These are phyloP conservation scores for Dillenia suffruticosa DNA, from an alignment of 164 flowering plant genomes.

Conservation along the genomic window DNA sequence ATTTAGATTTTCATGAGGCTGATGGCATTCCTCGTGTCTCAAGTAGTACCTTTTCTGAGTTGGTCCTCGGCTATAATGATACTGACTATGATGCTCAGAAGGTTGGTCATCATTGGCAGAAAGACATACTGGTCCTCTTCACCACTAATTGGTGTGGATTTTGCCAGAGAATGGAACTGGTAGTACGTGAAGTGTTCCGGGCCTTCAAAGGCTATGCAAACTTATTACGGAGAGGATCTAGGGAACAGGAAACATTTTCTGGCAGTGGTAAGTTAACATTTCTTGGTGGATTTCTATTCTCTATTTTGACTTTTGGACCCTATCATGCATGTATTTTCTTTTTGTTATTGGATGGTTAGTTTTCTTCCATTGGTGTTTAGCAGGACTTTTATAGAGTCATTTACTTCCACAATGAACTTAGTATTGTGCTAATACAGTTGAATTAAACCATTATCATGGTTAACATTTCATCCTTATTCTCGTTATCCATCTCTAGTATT, in stretches of 20 bases:
- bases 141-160: slow-evolving; percentile 92
- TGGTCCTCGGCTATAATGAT: slow-evolving; percentile 45
- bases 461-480: no score
- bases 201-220: slow-evolving; percentile 53
- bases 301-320: no score
- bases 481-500: no score
- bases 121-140: slow-evolving; percentile 85
- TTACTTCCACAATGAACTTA: no score
- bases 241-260: slow-evolving; percentile 16
- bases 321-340: not conserved
- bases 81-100: slow-evolving; percentile 18
- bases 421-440: no score
- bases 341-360: no score
- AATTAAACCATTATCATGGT: no score
- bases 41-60: slow-evolving; percentile 38
- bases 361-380: no score
- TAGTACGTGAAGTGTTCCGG: slow-evolving; percentile 83
- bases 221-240: slow-evolving; percentile 28
- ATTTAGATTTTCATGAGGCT: slow-evolving; percentile 72
- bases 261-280: slow-evolving; percentile 31
- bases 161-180: slow-evolving; percentile 87
- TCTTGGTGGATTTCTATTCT: not conserved
- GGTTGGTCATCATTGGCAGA: slow-evolving; percentile 33
- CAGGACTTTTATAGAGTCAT: no score
- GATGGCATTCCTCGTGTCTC: slow-evolving; percentile 68